Percentiles rank a stretch among this genome's conserved stretches.
phyloP scores from a whole-genome alignment of 139 green algal species.

The Ulvella scutata region DNA sequence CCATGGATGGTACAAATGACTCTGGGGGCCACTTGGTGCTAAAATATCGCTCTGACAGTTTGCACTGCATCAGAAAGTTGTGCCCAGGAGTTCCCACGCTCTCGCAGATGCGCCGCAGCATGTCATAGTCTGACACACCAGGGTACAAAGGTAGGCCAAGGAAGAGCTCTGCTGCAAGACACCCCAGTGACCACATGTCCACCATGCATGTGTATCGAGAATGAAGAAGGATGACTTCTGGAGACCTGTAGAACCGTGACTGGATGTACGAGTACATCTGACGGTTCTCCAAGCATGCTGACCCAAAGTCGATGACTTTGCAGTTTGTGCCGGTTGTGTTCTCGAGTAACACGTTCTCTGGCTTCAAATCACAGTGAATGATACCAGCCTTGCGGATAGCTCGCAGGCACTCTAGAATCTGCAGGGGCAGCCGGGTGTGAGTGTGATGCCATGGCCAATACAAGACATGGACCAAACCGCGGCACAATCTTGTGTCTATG shows the following conservation, averaged over 20 bases:
- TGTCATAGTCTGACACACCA: slow-evolving; percentile 71
- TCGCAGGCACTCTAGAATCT: slow-evolving; percentile 75
- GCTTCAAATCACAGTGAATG: slow-evolving; percentile 98
- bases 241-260: slow-evolving; percentile 82
- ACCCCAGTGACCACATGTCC: slow-evolving; percentile 95
- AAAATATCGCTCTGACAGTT: slow-evolving; percentile 72
- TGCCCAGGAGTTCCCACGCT: slow-evolving; percentile 57
- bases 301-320: slow-evolving; percentile 98
- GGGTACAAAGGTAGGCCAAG: slow-evolving; percentile 91
- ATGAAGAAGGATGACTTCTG: slow-evolving; percentile 65
- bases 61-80: slow-evolving; percentile 41
- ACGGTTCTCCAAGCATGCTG: slow-evolving; percentile 79
- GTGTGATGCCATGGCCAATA: no score
- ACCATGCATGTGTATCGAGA: slow-evolving; percentile 69
- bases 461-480: no score
- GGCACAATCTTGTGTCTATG: neutral
- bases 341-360: slow-evolving; percentile 91
- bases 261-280: slow-evolving; percentile 98
- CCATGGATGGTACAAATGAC: slow-evolving; percentile 1
- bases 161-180: slow-evolving; percentile 86
- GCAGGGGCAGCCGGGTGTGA: slow-evolving; percentile 11
- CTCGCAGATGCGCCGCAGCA: slow-evolving; percentile 74
- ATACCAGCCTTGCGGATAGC: slow-evolving; percentile 69
- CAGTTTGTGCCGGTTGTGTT: neutral
- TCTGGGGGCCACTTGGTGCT: neutral